Conservation (phyloP, 805 yeast genomes). For the Barnettozyma vustinii region DNA sequence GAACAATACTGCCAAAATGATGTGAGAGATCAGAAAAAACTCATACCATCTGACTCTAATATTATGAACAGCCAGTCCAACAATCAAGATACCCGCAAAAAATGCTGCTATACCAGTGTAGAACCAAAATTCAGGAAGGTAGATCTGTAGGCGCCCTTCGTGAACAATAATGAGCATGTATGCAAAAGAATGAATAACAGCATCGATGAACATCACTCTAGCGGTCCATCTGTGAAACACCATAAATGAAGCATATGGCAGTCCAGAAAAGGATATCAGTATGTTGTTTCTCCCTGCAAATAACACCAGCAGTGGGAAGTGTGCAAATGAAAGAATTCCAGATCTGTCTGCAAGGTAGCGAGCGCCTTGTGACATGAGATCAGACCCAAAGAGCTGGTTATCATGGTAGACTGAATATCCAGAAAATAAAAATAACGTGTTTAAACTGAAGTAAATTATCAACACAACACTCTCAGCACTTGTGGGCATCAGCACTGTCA, state of each 20-base stretch:
- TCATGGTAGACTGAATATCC: slow-evolving; percentile 13
- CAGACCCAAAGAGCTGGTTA: slow-evolving; percentile 18
- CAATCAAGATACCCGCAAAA: slow-evolving; percentile 3
- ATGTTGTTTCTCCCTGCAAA: slow-evolving; percentile 75
- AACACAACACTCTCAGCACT: slow-evolving; percentile 24
- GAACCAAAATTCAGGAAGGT: slow-evolving; percentile 12
- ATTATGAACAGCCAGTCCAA: slow-evolving; percentile 28
- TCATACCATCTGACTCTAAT: slow-evolving; percentile 58
- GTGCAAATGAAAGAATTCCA: slow-evolving; percentile 28
- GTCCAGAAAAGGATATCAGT: slow-evolving; percentile 52
- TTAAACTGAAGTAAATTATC: slow-evolving; percentile 27
- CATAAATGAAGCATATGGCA: slow-evolving; percentile 59
- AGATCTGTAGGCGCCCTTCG: neutral
- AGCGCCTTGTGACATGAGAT: slow-evolving; percentile 4
- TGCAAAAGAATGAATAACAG: slow-evolving; percentile 40
- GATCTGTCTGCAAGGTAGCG: slow-evolving; percentile 19
- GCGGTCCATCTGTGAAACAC: slow-evolving; percentile 65
- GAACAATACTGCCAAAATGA: slow-evolving; percentile 48
- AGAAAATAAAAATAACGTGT: slow-evolving; percentile 10
- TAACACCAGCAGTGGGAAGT: slow-evolving; percentile 49
- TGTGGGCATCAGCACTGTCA: slow-evolving; percentile 21
- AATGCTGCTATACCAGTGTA: slow-evolving; percentile 16
- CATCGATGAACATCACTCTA: slow-evolving; percentile 38
- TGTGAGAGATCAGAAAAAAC: slow-evolving; percentile 51
- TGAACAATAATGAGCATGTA: slow-evolving; percentile 7